Base-by-base conservation (phyloP, 139 green algal genomes). In the Chlamydomonas urium region DNA sequence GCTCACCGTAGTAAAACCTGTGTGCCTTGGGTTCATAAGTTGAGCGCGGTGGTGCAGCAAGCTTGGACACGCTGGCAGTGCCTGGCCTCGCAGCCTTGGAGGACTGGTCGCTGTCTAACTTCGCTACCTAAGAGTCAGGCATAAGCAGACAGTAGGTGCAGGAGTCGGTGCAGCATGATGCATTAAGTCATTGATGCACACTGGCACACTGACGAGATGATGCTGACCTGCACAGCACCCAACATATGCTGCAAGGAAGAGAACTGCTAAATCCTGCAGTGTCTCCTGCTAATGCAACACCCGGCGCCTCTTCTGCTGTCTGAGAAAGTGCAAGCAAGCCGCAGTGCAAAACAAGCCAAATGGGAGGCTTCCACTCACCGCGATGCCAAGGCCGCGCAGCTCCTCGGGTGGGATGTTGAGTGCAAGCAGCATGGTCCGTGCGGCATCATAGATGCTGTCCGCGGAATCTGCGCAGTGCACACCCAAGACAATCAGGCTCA, bases 331-430 rank as follows among this genome's bases (percentile, higher is more conserved):
- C 38, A n/a, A 0, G 33, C 38, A 53, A 28, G 34, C n/a, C n/a
- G n/a, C n/a, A n/a, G n/a, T n/a, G n/a, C n/a, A n/a, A n/a, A n/a
- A n/a, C n/a, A n/a, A n/a, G n/a, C n/a, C n/a, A n/a, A n/a, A n/a
- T n/a, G n/a, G n/a, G n/a, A n/a, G n/a, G n/a, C n/a, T n/a, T n/a
- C n/a, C n/a, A n/a, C 69, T 66, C 73, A 93, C 84, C 58, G 75
- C 69, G n/a, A 97, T 83, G 47, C 92, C 91, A 32, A 96, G 59
- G 29, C 92, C 92, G 2, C 90, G 77, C 58, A 97, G 86, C 36
- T 94, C 79, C 1, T 82, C 69, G 0, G 76, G 45, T 0, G 84
- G 78, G 1, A 94, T 62, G 0, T 24, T 47, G 53, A 95, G 66
- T 0, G 79, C 72, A 0, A 31, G 33, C 65, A 95, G 76, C 73